These are phyloP conservation scores for Monosporascus sp. DNA, from an alignment of 2,329 filamentous ascomycete species.

Conservation along the genomic window DNA sequence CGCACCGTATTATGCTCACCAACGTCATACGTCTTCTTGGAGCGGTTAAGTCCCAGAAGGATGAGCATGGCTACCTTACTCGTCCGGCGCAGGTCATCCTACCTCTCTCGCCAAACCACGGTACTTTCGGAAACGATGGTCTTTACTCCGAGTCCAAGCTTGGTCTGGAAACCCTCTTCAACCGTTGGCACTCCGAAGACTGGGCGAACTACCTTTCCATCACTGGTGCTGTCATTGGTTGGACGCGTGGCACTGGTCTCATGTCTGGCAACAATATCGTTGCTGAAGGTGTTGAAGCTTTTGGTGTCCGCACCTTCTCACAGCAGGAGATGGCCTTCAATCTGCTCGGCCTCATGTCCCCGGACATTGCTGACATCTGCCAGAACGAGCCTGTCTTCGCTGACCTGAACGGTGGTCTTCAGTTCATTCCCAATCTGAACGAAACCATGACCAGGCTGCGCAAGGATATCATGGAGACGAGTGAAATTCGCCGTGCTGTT, in stretches of 20 bases:
- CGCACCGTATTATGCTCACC: conserved; percentile 98
- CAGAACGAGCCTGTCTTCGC: conserved; percentile 94
- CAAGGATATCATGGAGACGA: conserved; percentile 91
- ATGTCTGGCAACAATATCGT: conserved; percentile 99
- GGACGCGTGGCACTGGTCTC: conserved; percentile 96
- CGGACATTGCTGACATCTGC: conserved; percentile 89
- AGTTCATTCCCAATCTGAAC: conserved; percentile 96
- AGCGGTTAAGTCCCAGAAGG: conserved; percentile 85
- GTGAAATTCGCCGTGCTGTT: conserved; percentile 87
- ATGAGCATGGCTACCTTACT: conserved; percentile 82
- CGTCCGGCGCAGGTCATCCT: conserved; percentile 94
- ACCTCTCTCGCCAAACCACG: conserved; percentile 94
- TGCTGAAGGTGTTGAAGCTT: conserved; percentile 92
- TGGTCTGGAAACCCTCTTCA: conserved; percentile 94
- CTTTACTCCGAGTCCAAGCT: conserved; percentile 98
- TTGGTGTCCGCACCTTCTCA: conserved; percentile 95
- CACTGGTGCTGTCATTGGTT: conserved; percentile 96
- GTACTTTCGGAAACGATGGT: conserved; percentile 95
- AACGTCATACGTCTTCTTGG: conserved; percentile 91
- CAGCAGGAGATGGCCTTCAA: conserved; percentile 99
- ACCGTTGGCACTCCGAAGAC: conserved; percentile 95
- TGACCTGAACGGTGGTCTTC: conserved; percentile 93
- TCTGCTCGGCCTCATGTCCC: conserved; percentile 90
- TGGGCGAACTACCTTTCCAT: conserved; percentile 98
- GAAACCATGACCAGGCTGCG: conserved; percentile 88